These are phyloP conservation scores for Plasmodium cynomolgi DNA, from an alignment of 169 alveolate species.

Conservation along the genomic window DNA sequence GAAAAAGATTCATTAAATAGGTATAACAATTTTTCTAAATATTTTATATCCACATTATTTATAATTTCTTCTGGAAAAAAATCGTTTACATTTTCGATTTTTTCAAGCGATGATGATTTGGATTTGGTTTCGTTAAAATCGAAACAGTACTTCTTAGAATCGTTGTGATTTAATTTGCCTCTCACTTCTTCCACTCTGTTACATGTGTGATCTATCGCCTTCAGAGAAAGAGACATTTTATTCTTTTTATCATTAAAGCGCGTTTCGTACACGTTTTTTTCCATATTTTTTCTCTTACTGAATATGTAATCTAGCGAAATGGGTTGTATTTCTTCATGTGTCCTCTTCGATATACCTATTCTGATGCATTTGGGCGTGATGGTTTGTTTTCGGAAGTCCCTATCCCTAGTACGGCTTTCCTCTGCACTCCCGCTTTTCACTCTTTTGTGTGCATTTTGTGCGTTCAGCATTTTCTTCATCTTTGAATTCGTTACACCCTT, in stretches of 20 bases:
- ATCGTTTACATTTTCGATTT: conserved; percentile 19
- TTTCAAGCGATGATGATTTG: conserved; percentile 10
- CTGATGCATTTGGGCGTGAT: conserved; percentile 69
- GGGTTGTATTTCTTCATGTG: conserved; percentile 67
- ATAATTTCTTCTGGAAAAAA: conserved; percentile 59
- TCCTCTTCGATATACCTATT: conserved; percentile 63
- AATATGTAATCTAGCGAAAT: conserved; percentile 75
- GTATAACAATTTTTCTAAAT: conserved; percentile 65
- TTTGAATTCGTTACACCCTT: not conserved
- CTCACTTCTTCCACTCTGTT: conserved; percentile 49
- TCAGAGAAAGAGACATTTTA: not conserved
- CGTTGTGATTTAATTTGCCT: conserved; percentile 5
- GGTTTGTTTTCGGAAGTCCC: conserved; percentile 17
- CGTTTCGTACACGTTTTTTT: conserved; percentile 35
- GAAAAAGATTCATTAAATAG: conserved; percentile 65
- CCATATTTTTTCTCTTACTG: conserved; percentile 37
- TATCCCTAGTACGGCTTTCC: not conserved
- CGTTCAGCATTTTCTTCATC: not conserved
- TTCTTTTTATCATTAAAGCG: conserved; percentile 47
- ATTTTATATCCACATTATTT: conserved; percentile 53
- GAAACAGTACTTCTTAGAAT: conserved; percentile 35
- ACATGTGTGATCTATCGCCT: conserved; percentile 47
- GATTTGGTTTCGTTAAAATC: conserved; percentile 25
- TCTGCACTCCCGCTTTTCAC: not conserved
- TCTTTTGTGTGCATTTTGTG: not conserved